phyloP scores from a whole-genome alignment of 2,329 filamentous ascomycete genomes.

The Trichoderma semiorbis region DNA sequence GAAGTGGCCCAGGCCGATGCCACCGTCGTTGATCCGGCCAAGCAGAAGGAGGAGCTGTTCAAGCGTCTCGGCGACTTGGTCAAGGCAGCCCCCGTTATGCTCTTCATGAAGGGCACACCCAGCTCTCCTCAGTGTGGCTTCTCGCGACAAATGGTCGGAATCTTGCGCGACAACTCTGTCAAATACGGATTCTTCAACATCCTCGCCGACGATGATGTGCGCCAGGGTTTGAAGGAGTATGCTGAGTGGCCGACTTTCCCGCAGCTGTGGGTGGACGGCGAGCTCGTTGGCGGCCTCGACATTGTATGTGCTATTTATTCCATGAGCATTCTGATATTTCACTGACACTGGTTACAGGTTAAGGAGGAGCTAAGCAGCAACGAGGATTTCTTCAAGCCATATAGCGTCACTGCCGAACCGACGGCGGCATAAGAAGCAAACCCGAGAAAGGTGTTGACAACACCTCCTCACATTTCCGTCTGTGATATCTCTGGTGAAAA shows the following conservation, averaged over 20 bases:
- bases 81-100: conserved; percentile 94
- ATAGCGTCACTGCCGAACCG: conserved; percentile 52
- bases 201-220: conserved; percentile 91
- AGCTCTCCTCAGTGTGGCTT: conserved; percentile 88
- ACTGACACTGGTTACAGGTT: conserved; percentile 54
- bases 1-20: conserved; percentile 43
- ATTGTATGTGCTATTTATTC: conserved; percentile 65
- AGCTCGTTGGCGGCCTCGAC: conserved; percentile 88
- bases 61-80: conserved; percentile 79
- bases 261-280: conserved; percentile 87
- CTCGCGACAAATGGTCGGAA: conserved; percentile 79
- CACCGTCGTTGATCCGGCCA: conserved; percentile 44
- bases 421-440: conserved; percentile 32
- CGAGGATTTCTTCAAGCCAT: conserved; percentile 75
- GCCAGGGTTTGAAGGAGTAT: conserved; percentile 93
- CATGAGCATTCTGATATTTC: background rate
- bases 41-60: conserved; percentile 79
- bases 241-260: conserved; percentile 99
- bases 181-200: conserved; percentile 99
- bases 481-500: background rate
- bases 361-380: conserved; percentile 90
- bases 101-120: conserved; percentile 98
- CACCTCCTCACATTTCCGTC: background rate
- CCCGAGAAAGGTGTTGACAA: background rate
- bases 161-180: conserved; percentile 84